Evolutionary conservation across 495 filamentous ascomycete genomes (phyloP).

Genomic region (Daldinia caldariorum): DNA sequence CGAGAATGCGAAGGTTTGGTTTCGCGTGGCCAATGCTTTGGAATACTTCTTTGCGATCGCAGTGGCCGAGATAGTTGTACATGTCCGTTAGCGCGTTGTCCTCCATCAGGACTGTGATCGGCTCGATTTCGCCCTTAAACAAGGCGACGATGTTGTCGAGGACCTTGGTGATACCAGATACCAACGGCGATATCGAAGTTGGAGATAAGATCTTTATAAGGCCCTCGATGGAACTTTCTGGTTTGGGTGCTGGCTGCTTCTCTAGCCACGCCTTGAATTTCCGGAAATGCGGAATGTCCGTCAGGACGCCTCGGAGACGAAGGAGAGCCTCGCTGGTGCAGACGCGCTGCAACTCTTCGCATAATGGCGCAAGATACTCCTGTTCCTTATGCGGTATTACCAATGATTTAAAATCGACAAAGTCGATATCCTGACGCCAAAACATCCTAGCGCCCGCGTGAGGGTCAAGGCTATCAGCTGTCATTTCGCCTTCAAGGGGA

Average conservation of each 20-base stretch:
- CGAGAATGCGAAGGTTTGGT: conserved; percentile 8
- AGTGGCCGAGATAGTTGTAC: conserved; percentile 9
- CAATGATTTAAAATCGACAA: neutral
- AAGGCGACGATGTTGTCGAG: neutral
- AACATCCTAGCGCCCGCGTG: neutral
- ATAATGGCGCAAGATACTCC: neutral
- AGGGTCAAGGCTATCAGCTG: neutral
- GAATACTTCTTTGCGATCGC: neutral
- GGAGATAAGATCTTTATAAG: neutral
- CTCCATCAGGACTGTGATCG: neutral
- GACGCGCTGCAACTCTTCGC: neutral
- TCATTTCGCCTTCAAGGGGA: neutral
- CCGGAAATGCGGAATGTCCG: neutral
- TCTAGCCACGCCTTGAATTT: conserved; percentile 1
- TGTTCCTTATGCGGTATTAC: neutral
- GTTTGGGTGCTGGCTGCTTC: neutral
- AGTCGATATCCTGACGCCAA: conserved; percentile 1
- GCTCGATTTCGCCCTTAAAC: neutral
- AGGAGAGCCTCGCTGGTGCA: neutral
- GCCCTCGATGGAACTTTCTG: neutral
- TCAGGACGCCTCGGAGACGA: neutral
- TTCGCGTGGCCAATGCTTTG: neutral
- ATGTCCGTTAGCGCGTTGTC: neutral
- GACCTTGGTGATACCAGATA: neutral
- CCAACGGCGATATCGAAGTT: neutral